Percentiles rank a stretch among this genome's conserved stretches.
These are phyloP conservation scores for Rhazya stricta DNA, from an alignment of 257 asterid species.

Conservation along the genomic window DNA sequence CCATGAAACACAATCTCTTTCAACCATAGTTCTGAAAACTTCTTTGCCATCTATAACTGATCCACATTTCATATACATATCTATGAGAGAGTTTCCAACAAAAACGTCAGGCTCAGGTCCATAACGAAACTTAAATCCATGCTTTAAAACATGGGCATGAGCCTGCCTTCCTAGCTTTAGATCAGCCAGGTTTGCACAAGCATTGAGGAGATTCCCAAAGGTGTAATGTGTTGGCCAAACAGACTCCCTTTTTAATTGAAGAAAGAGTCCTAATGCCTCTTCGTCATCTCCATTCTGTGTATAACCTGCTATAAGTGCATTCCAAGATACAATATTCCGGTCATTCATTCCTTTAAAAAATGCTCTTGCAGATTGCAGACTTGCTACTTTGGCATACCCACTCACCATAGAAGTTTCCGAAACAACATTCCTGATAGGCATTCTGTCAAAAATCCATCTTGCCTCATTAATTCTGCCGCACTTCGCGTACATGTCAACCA, in stretches of 20 bases:
- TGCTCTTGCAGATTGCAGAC: conserved; percentile 15
- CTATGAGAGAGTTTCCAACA: conserved; percentile 29
- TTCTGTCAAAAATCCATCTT: conserved; percentile 15
- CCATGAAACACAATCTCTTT: conserved; percentile 25
- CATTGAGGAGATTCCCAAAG: conserved; percentile 24
- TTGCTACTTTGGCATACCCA: conserved; percentile 11
- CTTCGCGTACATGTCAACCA: conserved; percentile 14
- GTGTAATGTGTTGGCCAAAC: conserved; percentile 24
- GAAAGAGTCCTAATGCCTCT: conserved; percentile 23
- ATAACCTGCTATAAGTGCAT: conserved; percentile 29
- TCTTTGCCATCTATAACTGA: conserved; percentile 17
- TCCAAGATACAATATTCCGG: conserved; percentile 26
- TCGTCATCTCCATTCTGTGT: conserved; percentile 23
- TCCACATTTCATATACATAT: conserved; percentile 31
- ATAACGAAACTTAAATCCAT: conserved; percentile 12
- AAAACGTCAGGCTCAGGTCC: conserved; percentile 21
- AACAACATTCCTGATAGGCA: conserved; percentile 8
- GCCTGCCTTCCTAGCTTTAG: conserved; percentile 21
- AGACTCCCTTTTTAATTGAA: conserved; percentile 17
- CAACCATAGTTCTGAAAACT: conserved; percentile 19
- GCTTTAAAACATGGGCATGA: conserved; percentile 15
- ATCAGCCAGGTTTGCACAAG: conserved; percentile 24
- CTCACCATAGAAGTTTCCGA: conserved; percentile 14
- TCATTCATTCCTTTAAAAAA: conserved; percentile 15
- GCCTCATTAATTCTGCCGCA: conserved; percentile 13